Evolutionary conservation across 495 filamentous ascomycete genomes (phyloP).

Genomic region (Talaromyces nanjingensis): DNA sequence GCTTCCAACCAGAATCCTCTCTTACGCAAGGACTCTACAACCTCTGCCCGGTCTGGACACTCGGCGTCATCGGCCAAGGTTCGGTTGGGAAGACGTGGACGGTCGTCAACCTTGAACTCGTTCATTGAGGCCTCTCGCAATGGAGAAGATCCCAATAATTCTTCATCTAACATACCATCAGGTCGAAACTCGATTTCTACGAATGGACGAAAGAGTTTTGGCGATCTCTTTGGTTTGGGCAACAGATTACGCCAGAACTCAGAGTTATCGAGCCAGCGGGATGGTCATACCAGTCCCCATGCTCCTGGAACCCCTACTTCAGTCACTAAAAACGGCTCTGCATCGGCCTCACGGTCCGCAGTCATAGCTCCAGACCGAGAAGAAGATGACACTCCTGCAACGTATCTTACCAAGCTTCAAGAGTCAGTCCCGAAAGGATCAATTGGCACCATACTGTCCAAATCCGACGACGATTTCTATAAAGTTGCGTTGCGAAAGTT

Average conservation of each 20-base stretch:
- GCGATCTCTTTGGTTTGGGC: constrained; percentile 73
- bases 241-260: constrained; percentile 70
- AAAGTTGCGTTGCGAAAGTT: constrained; percentile 81
- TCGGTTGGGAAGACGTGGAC: constrained; percentile 49
- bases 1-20: constrained; percentile 28
- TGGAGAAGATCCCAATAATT: constrained; percentile 50
- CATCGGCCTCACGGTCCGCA: constrained; percentile 52
- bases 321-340: constrained; percentile 62
- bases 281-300: constrained; percentile 45
- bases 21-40: constrained; percentile 54
- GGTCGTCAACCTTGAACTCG: constrained; percentile 89
- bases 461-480: constrained; percentile 76
- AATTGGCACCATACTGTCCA: constrained; percentile 75
- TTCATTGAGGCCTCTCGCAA: constrained; percentile 31
- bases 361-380: constrained; percentile 71
- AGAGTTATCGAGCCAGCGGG: constrained; percentile 54
- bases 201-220: constrained; percentile 80
- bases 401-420: constrained; percentile 77
- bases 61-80: constrained; percentile 60
- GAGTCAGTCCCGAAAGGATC: constrained; percentile 68
- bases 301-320: constrained; percentile 61
- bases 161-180: constrained; percentile 51
- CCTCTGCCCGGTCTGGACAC: constrained; percentile 60
- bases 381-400: constrained; percentile 84
- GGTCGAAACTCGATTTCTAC: constrained; percentile 74